Evolutionary conservation across 2,329 filamentous ascomycete species (phyloP).

Genomic region (Tolypocladium guangdongense): DNA sequence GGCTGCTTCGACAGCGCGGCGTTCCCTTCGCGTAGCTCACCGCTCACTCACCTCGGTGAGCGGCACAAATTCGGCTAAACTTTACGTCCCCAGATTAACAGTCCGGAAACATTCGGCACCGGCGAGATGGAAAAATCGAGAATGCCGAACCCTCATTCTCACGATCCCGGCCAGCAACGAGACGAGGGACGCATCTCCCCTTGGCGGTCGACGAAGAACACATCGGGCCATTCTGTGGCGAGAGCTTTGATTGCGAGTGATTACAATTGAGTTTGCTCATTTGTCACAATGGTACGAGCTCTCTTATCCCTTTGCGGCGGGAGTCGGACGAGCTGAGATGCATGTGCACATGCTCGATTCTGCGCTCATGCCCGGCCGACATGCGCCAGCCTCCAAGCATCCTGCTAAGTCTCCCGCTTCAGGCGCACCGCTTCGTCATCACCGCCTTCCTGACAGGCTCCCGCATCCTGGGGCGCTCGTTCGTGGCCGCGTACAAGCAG

Average conservation of each 20-base stretch:
- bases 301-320: not conserved
- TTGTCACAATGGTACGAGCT: conserved; percentile 7
- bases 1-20: not conserved
- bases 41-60: conserved; percentile 2
- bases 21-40: not conserved
- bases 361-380: not conserved
- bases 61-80: conserved; percentile 17
- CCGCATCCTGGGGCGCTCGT: conserved; percentile 86
- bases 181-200: conserved; percentile 13
- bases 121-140: conserved; percentile 16
- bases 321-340: not conserved
- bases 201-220: not conserved
- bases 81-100: conserved; percentile 6
- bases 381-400: not conserved
- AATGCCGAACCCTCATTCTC: conserved; percentile 8
- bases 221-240: not conserved
- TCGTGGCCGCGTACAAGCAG: conserved; percentile 91
- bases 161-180: conserved; percentile 12
- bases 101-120: conserved; percentile 15
- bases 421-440: conserved; percentile 86
- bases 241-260: conserved; percentile 1
- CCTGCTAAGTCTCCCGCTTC: conserved; percentile 6
- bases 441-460: conserved; percentile 84
- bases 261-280: not conserved
- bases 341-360: not conserved